Evolutionary conservation across 2,329 filamentous ascomycete genomes (phyloP).

Genomic region (Verticillium nonalfalfae): DNA sequence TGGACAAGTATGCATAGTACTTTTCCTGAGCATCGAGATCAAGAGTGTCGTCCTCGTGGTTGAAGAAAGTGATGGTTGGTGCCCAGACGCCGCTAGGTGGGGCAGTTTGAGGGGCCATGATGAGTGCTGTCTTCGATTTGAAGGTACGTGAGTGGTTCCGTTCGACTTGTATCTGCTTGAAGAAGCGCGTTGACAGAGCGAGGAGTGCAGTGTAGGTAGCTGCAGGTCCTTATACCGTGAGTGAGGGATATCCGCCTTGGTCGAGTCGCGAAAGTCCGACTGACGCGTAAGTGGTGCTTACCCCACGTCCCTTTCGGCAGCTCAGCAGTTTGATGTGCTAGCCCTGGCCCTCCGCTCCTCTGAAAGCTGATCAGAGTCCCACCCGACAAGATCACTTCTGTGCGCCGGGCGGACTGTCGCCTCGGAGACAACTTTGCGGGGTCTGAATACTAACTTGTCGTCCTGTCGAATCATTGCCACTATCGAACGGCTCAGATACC

Average conservation of each 20-base stretch:
- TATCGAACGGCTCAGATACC: neutral
- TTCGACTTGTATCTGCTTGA: neutral
- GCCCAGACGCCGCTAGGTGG: slow-evolving; percentile 37
- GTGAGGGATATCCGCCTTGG: neutral
- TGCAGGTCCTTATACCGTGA: neutral
- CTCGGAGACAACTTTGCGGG: neutral
- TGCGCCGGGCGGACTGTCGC: neutral
- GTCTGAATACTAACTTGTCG: neutral
- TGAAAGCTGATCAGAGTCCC: neutral
- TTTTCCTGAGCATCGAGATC: slow-evolving; percentile 39
- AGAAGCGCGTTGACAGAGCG: neutral
- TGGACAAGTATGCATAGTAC: slow-evolving; percentile 45
- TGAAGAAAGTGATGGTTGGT: slow-evolving; percentile 49
- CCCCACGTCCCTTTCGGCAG: neutral
- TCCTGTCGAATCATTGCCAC: neutral
- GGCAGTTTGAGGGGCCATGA: neutral
- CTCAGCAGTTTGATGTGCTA: neutral
- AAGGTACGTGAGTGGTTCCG: neutral
- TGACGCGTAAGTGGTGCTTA: neutral
- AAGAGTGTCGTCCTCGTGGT: slow-evolving; percentile 39
- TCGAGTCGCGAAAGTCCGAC: neutral
- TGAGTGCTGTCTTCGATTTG: neutral
- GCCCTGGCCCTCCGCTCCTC: neutral
- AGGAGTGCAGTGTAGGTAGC: neutral
- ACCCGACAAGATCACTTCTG: neutral